phyloP scores from a whole-genome alignment of 768 basidiomycete species.

The Collybiopsis confluens region DNA sequence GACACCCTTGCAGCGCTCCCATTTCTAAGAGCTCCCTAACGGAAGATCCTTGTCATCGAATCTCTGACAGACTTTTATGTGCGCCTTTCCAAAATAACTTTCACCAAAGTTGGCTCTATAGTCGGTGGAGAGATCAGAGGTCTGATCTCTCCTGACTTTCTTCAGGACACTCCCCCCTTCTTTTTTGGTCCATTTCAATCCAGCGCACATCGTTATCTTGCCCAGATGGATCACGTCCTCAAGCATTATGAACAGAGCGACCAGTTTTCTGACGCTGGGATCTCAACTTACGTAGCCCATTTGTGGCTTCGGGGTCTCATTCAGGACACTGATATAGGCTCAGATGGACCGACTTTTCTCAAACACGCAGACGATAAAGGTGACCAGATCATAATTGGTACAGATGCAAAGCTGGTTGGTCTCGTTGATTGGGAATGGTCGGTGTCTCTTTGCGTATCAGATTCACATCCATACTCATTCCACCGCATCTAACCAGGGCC shows the following conservation, averaged over 20 bases:
- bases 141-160: background rate
- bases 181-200: background rate
- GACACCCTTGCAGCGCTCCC: too few species aligned
- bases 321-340: too few species aligned
- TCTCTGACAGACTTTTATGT: too few species aligned
- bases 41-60: too few species aligned
- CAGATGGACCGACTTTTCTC: too few species aligned
- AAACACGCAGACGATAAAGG: too few species aligned
- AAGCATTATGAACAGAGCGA: background rate
- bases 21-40: too few species aligned
- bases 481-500: background rate
- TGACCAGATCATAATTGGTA: conserved; percentile 19
- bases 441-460: background rate
- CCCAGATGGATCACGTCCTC: background rate
- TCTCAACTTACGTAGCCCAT: too few species aligned
- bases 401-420: conserved; percentile 13
- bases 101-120: too few species aligned
- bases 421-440: conserved; percentile 24
- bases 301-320: too few species aligned
- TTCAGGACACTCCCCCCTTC: background rate
- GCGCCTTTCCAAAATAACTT: too few species aligned
- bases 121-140: too few species aligned
- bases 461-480: background rate
- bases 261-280: background rate
- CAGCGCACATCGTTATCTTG: conserved; percentile 1